Base-by-base conservation (phyloP, 805 yeast species). In the Candida maesae region DNA sequence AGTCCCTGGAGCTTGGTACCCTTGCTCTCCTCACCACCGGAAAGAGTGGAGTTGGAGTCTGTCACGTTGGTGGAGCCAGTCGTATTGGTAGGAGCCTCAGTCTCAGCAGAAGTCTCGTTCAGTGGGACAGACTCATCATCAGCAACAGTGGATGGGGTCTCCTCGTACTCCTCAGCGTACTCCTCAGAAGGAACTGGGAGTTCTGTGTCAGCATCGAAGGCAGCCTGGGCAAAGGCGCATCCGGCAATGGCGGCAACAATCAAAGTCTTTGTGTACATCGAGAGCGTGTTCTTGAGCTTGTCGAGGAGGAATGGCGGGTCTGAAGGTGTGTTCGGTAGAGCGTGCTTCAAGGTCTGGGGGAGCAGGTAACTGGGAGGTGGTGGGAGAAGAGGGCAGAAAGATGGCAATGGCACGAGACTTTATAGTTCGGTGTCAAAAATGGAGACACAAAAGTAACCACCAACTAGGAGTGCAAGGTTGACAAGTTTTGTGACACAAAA, bases 191-290 rank as follows among this genome's bases (percentile, higher is more conserved):
- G n/a, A 29, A 27, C 14, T 21, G 38, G 36, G 12, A 40, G 40
- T 14, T 38, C 45, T 14, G 40, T 37, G 18, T 42, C 46, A 24
- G 32, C 11, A 20, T 42, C 50, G 14, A 35, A 34, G 26, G 44
- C 25, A 10, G 42, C 36, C 37, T 42, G 53, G 16, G 59, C 48
- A 53, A 70, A 49, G 24, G 71, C 48, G 23, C 36, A 20, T 13
- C 44, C 46, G 15, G 47, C 41, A 33, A 51, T 14, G 15, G 47
- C 42, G 11, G 45, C 26, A 18, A 46, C 14, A 13, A 46, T 33
- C 32, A 50, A 34, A 16, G 43, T 29, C 42, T 46, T 50, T 39
- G 42, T 14, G 41, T 42, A 41, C 49, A 47, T 47, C 34, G 16
- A 6, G 11, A 16, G 35, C 26, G 16, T 32, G 26, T 32, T 12